Evolutionary conservation across 257 asterid genomes (phyloP), one percentile per base, ranked within the genome.

Genomic region (Parsonsia alboflavescens): DNA sequence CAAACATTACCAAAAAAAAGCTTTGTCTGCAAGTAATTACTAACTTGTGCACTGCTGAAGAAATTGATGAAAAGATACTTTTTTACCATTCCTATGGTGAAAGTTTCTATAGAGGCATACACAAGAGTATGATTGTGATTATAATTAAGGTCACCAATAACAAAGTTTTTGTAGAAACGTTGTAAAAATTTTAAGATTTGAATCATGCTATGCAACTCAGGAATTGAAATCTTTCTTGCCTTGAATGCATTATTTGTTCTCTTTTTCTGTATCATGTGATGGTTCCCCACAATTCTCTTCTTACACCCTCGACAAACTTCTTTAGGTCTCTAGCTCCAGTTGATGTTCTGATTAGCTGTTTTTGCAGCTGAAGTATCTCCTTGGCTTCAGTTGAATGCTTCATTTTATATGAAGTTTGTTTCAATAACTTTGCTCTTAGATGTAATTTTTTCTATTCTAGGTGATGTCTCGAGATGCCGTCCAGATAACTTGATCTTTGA

Each of bases 401-500:
- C 42, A n/a, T 13, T 19, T 33, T 62, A 15, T 62, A 0, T 62
- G 68, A 6, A 19, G 70, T 33, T 26, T 44, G 52, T 58, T 49
- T 56, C 22, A 19, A 33, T 68, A n/a, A 53, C 19, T 24, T 56
- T 75, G 21, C 50, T 10, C 70, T 66, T 16, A 72, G 22, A 57
- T 68, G 59, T 41, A 58, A 24, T 71, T 65, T 77, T 65, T 22
- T 71, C 62, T 66, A 66, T 49, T 77, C 16, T 75, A 93, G 98
- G 91, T 73, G 88, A 91, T 53, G 83, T 80, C 71, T 86, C 98
- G 15, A 88, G 82, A 81, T 89, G 93, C 74, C 72, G 79, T 48
- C 73, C 91, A 30, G 95, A 89, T 79, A 69, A 81, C 61, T 73
- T 93, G 72, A 81, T 83, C 57, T 87, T 93, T n/a, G 98, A 93